Evolutionary conservation across 805 yeast genomes (phyloP).

Genomic region (Maudiozyma barnettii): DNA sequence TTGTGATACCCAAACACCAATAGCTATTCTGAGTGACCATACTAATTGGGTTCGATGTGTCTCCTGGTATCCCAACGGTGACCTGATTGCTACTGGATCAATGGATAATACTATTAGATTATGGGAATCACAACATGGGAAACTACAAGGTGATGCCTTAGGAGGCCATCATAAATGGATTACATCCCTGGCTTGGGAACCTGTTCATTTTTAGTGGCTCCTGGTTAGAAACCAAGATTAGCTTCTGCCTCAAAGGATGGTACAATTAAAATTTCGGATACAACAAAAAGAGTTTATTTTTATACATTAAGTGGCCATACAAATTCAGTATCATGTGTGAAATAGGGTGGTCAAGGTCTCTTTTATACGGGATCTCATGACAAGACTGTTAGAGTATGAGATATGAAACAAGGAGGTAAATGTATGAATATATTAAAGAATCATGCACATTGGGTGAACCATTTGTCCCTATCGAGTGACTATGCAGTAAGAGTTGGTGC

Average conservation of each 20-base stretch:
- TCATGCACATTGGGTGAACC: constrained; percentile 98
- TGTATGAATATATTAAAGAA: constrained; percentile 70
- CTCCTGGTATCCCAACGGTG: constrained; percentile 87
- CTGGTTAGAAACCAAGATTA: constrained; percentile 58
- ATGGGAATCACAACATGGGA: constrained; percentile 77
- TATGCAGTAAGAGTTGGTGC: constrained; percentile 81
- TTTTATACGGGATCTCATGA: constrained; percentile 90
- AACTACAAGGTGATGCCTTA: constrained; percentile 61
- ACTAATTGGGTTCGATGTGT: constrained; percentile 90
- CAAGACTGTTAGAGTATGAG: constrained; percentile 90
- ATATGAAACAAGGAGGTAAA: constrained; percentile 58
- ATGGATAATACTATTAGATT: constrained; percentile 85
- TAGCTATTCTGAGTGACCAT: constrained; percentile 73
- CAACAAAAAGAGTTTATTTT: constrained; percentile 53
- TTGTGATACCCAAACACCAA: constrained; percentile 87
- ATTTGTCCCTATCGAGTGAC: constrained; percentile 84
- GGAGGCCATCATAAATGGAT: constrained; percentile 86
- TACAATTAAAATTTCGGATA: constrained; percentile 83
- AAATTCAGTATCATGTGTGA: constrained; percentile 86
- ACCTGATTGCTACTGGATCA: constrained; percentile 86
- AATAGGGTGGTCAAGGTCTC: constrained; percentile 87
- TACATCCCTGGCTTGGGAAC: constrained; percentile 88
- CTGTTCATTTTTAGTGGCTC: constrained; percentile 67
- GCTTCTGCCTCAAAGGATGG: constrained; percentile 90
- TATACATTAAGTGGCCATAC: constrained; percentile 80